These are phyloP conservation scores for Fusarium nygamai DNA, from an alignment of 2,329 filamentous ascomycete genomes.

Conservation along the genomic window DNA sequence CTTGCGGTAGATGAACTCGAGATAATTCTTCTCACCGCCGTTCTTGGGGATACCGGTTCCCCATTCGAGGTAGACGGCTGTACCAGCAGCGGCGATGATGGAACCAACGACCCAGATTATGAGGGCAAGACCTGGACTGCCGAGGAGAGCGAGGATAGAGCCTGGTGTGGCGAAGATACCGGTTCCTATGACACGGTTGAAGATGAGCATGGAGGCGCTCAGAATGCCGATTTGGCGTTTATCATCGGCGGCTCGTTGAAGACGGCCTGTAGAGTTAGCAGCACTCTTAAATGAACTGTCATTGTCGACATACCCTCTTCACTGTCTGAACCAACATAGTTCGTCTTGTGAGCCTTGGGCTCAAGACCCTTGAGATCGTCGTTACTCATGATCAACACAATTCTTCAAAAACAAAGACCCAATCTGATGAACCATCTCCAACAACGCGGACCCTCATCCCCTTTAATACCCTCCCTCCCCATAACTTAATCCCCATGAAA, in stretches of 20 bases:
- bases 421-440: neutral
- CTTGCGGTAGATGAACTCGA: constrained; percentile 70
- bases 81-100: constrained; percentile 69
- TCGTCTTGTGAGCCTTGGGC: constrained; percentile 21
- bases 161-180: constrained; percentile 74
- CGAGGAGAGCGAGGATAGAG: constrained; percentile 64
- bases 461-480: constrained; percentile 26
- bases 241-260: constrained; percentile 55
- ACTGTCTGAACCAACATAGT: constrained; percentile 34
- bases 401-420: neutral
- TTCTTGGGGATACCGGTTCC: constrained; percentile 72
- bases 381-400: constrained; percentile 32
- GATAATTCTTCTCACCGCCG: constrained; percentile 74
- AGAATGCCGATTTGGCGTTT: constrained; percentile 66
- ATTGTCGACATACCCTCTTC: constrained; percentile 32
- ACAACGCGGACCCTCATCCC: neutral
- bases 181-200: constrained; percentile 73
- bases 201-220: constrained; percentile 67
- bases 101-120: constrained; percentile 72
- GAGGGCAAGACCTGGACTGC: constrained; percentile 69
- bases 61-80: constrained; percentile 73
- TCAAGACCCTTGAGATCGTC: constrained; percentile 29
- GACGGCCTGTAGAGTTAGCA: constrained; percentile 39
- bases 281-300: too few relatives aligned
- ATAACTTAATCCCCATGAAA: constrained; percentile 5